Conservation (phyloP, 495 filamentous ascomycete species). For the Neurospora discreta region DNA sequence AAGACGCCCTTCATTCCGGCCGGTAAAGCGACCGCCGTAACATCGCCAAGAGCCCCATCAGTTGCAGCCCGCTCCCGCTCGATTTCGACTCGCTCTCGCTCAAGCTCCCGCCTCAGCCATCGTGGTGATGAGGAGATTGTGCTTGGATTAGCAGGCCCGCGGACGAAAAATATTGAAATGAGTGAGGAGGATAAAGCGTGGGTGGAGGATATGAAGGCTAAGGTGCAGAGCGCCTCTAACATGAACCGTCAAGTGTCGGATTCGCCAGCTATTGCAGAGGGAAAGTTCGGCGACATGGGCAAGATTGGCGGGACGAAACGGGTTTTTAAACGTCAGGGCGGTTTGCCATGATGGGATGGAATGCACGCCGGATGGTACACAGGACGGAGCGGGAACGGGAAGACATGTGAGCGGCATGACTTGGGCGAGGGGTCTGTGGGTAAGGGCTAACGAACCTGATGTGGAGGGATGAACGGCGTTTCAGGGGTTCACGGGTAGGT, state of each 20-base stretch:
- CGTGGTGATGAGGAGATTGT: constrained; percentile 46
- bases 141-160: constrained; percentile 54
- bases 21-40: constrained; percentile 4
- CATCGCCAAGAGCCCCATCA: constrained; percentile 5
- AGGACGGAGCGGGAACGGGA: neutral
- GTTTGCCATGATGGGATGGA: neutral
- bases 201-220: constrained; percentile 65
- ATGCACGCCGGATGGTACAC: neutral
- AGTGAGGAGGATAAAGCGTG: constrained; percentile 54
- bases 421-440: neutral
- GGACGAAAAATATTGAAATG: constrained; percentile 45
- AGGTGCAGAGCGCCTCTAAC: constrained; percentile 43
- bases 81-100: constrained; percentile 27
- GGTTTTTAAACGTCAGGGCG: constrained; percentile 29
- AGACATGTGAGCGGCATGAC: neutral
- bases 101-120: constrained; percentile 31
- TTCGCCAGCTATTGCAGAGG: constrained; percentile 14
- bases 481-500: neutral
- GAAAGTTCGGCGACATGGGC: constrained; percentile 46
- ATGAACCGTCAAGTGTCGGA: constrained; percentile 24
- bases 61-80: constrained; percentile 22
- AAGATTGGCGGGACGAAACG: constrained; percentile 46
- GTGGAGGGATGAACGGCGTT: neutral
- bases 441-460: neutral
- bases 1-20: neutral